Evolutionary conservation across 257 asterid species (phyloP), one percentile per base, ranked within the genome.

Genomic region (Ehretia macrophylla): DNA sequence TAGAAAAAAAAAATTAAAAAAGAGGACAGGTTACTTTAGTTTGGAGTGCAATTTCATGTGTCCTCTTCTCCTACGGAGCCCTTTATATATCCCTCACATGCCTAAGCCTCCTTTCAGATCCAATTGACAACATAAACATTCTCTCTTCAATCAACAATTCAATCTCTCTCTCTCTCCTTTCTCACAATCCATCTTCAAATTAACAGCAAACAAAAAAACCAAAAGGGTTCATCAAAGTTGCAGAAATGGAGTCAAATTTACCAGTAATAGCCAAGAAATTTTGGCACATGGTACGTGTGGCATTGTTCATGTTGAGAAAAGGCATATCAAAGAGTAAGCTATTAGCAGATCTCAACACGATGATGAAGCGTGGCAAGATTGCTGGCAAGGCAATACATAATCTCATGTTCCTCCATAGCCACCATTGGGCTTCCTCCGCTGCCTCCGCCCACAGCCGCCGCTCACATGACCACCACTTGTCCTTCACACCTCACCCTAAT

Each of bases 261-360:
- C 68, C 68, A 14, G 50, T 71, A 0, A 46, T 60, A 16, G 50
- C 65, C 13, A 71, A 60, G 60, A 65, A 62, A 39, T 51, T 66
- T 5, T 65, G 77, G 77, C 66, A 51, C 22, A 16, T 66, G 3
- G 58, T 71, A 5, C 49, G 65, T 14, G 68, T 53, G 1, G 63
- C 66, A 8, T 17, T 65, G 6, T 66, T 52, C 65, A 55, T 71
- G 72, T 8, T 71, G 38, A 50, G 48, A 23, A 66, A 71, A 60
- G 77, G 77, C 13, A 60, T 71, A 48, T 66, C 65, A 8, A 71
- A 71, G 68, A 47, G 60, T n/a, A 71, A 71, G 44, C 17, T 71
- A 37, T 55, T 71, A 59, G 50, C 58, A 0, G 77, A 71, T 27
- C 66, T 71, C 37, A 71, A 71, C 45, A 21, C 66, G 62, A 55